phyloP scores from a whole-genome alignment of 2,329 filamentous ascomycete species.

The Pestalotiopsis sp. region DNA sequence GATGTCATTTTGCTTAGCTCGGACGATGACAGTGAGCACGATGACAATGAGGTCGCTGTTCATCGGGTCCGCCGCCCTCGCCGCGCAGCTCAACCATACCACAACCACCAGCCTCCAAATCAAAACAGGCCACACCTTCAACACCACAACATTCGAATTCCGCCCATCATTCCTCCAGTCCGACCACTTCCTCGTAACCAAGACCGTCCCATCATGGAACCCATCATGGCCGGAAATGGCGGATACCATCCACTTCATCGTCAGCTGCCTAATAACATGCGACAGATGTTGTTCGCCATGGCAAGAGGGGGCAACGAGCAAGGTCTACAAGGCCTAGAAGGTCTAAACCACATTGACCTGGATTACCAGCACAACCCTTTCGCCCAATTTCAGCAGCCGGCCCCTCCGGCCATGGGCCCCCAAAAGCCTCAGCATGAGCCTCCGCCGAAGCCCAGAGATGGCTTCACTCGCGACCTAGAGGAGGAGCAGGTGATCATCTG shows the following conservation, averaged over 20 bases:
- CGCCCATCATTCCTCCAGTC: background rate
- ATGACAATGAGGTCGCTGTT: constrained; percentile 7
- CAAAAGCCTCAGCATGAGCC: constrained; percentile 62
- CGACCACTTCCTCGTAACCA: constrained; percentile 1
- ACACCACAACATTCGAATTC: too few species aligned
- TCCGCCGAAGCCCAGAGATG: constrained; percentile 67
- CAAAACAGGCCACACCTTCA: constrained; percentile 5
- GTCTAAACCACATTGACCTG: constrained; percentile 22
- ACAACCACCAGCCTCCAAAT: constrained; percentile 4
- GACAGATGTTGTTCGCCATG: too few species aligned
- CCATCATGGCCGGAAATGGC: background rate
- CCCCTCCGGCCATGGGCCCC: constrained; percentile 14
- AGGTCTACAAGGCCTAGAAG: background rate
- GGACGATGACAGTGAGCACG: constrained; percentile 27
- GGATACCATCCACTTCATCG: background rate
- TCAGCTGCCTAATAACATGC: too few species aligned
- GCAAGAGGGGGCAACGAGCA: too few species aligned
- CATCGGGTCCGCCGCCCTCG: background rate
- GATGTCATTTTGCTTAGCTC: constrained; percentile 29
- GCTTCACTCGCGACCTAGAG: constrained; percentile 77
- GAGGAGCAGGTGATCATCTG: constrained; percentile 79
- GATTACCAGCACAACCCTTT: constrained; percentile 29
- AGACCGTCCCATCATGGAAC: constrained; percentile 2
- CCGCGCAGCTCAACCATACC: constrained; percentile 8
- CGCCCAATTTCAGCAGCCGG: background rate